Evolutionary conservation across 169 alveolate species (phyloP).

Genomic region (Plasmodium gallinaceum): DNA sequence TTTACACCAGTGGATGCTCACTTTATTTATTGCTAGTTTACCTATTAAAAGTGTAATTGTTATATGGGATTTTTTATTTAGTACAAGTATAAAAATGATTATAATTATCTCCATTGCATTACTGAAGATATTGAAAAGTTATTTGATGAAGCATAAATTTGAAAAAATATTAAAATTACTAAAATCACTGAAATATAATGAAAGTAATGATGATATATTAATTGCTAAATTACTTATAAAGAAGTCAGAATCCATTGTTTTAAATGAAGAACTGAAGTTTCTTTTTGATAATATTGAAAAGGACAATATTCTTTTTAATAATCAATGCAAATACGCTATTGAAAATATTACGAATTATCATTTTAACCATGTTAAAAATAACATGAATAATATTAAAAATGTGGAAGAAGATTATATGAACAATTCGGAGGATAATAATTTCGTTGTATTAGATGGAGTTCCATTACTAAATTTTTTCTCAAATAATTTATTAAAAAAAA

Average conservation of each 20-base stretch:
- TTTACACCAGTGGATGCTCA: conserved; percentile 82
- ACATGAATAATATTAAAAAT: neutral
- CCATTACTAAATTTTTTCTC: conserved; percentile 63
- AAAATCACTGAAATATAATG: conserved; percentile 70
- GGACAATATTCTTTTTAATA: conserved; percentile 46
- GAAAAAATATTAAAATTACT: conserved; percentile 60
- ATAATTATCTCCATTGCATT: conserved; percentile 51
- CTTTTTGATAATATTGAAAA: conserved; percentile 60
- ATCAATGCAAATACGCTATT: conserved; percentile 18
- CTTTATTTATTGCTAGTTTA: conserved; percentile 79
- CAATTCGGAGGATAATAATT: neutral
- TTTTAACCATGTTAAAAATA: conserved; percentile 24
- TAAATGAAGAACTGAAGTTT: conserved; percentile 28
- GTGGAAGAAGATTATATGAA: neutral
- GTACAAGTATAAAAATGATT: conserved; percentile 72
- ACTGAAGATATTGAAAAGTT: conserved; percentile 66
- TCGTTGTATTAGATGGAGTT: conserved; percentile 33
- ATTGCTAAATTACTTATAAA: conserved; percentile 56
- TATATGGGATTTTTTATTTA: conserved; percentile 79
- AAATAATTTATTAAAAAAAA: conserved; percentile 13
- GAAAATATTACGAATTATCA: conserved; percentile 44
- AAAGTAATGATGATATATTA: conserved; percentile 75
- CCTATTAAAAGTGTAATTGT: conserved; percentile 82
- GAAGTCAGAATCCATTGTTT: conserved; percentile 39
- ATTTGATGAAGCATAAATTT: conserved; percentile 66